Conservation (phyloP, 2,329 filamentous ascomycete genomes). For the Tolypocladium guangdongense region DNA sequence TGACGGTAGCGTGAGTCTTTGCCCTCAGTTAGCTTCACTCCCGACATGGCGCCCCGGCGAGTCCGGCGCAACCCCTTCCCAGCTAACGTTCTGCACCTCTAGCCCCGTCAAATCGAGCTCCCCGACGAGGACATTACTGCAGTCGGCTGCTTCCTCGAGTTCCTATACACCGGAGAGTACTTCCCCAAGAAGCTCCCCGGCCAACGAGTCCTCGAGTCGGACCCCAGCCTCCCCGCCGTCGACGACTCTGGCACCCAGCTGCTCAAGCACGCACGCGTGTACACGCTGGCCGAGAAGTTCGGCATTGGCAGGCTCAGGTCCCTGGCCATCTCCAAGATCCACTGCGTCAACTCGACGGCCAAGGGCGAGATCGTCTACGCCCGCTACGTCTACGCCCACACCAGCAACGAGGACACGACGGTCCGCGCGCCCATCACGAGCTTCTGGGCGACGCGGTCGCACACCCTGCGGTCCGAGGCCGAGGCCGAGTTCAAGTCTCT, state of each 20-base stretch:
- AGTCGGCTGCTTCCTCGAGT: conserved; percentile 29
- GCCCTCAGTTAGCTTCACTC: neutral
- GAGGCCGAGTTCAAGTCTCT: conserved; percentile 75
- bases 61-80: neutral
- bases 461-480: conserved; percentile 74
- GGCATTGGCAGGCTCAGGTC: conserved; percentile 56
- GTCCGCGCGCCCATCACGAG: conserved; percentile 78
- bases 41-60: neutral
- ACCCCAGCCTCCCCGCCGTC: conserved; percentile 51
- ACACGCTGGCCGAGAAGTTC: conserved; percentile 78
- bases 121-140: conserved; percentile 22
- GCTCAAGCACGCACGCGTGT: conserved; percentile 79
- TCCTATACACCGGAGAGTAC: conserved; percentile 38
- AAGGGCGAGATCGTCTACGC: conserved; percentile 88
- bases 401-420: conserved; percentile 52
- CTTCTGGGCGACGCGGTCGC: conserved; percentile 76
- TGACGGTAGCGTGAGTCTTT: conserved; percentile 45
- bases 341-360: conserved; percentile 78
- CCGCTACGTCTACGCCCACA: conserved; percentile 78
- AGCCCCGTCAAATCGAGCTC: conserved; percentile 59
- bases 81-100: neutral
- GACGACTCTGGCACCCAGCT: conserved; percentile 76
- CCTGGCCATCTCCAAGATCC: conserved; percentile 80
- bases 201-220: conserved; percentile 57
- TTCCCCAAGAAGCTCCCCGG: conserved; percentile 59